A percentile compares a stretch with the other conserved stretches of the same genome.
Evolutionary conservation across 805 yeast species (phyloP).

Genomic region (Saccharomycopsis javanensis): DNA sequence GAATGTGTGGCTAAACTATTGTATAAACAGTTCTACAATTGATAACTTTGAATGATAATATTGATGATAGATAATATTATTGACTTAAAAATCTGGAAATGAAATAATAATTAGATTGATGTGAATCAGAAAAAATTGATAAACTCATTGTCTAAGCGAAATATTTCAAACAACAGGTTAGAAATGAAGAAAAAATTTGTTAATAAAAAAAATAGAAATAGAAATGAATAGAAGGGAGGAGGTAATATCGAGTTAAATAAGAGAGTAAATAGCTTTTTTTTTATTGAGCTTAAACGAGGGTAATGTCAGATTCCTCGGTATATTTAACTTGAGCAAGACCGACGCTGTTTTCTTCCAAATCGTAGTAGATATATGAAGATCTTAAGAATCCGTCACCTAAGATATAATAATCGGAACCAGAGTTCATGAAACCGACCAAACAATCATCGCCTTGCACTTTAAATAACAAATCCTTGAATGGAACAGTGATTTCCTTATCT

Average conservation of each 20-base stretch:
- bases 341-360: constrained; percentile 35
- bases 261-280: too few species aligned
- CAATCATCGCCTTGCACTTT: constrained; percentile 26
- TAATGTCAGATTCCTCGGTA: constrained; percentile 20
- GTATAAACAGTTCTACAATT: too few species aligned
- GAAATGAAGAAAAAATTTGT: neutral
- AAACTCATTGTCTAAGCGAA: neutral
- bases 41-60: too few species aligned
- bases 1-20: too few species aligned
- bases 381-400: constrained; percentile 50
- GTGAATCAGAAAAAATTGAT: too few species aligned
- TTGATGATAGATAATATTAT: too few species aligned
- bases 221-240: too few species aligned
- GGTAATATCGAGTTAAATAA: too few species aligned
- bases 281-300: constrained; percentile 29
- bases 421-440: constrained; percentile 33
- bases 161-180: neutral
- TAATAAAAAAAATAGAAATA: neutral
- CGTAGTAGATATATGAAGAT: constrained; percentile 45
- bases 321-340: constrained; percentile 39
- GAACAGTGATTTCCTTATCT: constrained; percentile 46
- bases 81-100: neutral
- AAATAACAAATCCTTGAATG: constrained; percentile 30
- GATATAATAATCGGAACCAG: constrained; percentile 30
- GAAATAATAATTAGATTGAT: neutral